Evolutionary conservation across 306 rosid genomes (phyloP), one percentile per base, ranked within the genome.

Genomic region (Castanea crenata): DNA sequence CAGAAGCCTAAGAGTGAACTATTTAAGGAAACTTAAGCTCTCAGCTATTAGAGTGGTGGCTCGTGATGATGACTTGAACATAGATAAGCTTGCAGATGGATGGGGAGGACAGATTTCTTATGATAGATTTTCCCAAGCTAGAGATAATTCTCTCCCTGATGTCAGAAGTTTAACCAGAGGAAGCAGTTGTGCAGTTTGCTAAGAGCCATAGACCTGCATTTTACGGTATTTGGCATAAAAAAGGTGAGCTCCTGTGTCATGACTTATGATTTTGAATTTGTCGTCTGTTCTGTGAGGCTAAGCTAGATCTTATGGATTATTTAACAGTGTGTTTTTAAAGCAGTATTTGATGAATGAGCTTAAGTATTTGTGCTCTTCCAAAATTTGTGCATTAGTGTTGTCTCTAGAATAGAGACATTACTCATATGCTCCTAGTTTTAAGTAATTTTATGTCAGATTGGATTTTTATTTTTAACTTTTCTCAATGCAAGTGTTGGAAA

Each of bases 171-270:
- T 67, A 61, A 69, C 74, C 80, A 65, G 65, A 80, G 86, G 57
- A 91, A 84, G 55, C 98, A 96, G 86, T 75, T 96, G 83, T 93
- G 69, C 99, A 96, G 85, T 96, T 93, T 83, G 96, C 88, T 80
- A 93, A 96, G 58, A 82, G 96, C 83, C 88, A 86, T 80, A 91
- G 97, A 78, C 99, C 98, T 79, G 96, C 98, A 44, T 96, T 91
- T 85, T 96, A 91, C 78, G 99, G 99, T 59, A 75, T 88, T 75
- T 91, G 99, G 98, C 83, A 89, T 3, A 74, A 81, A 69, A 82
- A 85, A 96, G 99, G 99, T 92, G 73, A 77, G 84, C 62, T 59
- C n/a, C 5, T 82, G 62, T 55, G 57, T 64, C 32, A 27, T 73
- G 71, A 65, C 18, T 76, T 74, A 27, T 73, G 74, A 69, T 18